phyloP scores from a whole-genome alignment of 2,329 filamentous ascomycete species.

The Calonectria crousiana region DNA sequence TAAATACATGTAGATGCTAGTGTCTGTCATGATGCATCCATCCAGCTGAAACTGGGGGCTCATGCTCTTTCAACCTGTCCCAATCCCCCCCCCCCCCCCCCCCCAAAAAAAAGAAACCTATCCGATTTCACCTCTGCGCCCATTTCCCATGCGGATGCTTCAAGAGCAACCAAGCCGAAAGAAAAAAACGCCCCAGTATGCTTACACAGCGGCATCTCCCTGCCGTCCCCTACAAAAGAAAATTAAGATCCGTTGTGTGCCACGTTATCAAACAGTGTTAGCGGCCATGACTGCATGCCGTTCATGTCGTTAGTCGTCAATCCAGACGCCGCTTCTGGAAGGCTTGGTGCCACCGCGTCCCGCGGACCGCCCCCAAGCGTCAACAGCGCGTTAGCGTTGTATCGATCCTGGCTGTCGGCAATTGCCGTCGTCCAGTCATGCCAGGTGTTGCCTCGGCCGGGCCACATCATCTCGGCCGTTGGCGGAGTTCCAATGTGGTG shows the following conservation, averaged over 20 bases:
- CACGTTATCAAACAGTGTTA: conserved; percentile 48
- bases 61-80: neutral
- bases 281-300: conserved; percentile 48
- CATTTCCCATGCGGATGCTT: conserved; percentile 23
- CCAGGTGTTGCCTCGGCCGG: conserved; percentile 60
- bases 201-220: conserved; percentile 13
- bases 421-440: conserved; percentile 67
- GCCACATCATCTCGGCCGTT: conserved; percentile 49
- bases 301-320: conserved; percentile 43
- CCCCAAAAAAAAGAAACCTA: conserved; percentile 13
- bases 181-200: conserved; percentile 31
- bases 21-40: conserved; percentile 28
- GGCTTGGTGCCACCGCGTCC: conserved; percentile 30
- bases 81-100: neutral
- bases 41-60: conserved; percentile 24
- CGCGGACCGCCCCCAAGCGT: conserved; percentile 54
- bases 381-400: conserved; percentile 62
- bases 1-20: conserved; percentile 23
- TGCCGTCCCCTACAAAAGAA: conserved; percentile 12
- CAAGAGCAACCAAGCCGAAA: conserved; percentile 26
- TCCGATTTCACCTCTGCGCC: conserved; percentile 12
- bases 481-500: conserved; percentile 46
- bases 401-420: conserved; percentile 62
- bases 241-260: conserved; percentile 41
- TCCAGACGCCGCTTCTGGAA: conserved; percentile 30